phyloP scores from a whole-genome alignment of 192 early-diverging fungal genomes.

The Podila horticola region DNA sequence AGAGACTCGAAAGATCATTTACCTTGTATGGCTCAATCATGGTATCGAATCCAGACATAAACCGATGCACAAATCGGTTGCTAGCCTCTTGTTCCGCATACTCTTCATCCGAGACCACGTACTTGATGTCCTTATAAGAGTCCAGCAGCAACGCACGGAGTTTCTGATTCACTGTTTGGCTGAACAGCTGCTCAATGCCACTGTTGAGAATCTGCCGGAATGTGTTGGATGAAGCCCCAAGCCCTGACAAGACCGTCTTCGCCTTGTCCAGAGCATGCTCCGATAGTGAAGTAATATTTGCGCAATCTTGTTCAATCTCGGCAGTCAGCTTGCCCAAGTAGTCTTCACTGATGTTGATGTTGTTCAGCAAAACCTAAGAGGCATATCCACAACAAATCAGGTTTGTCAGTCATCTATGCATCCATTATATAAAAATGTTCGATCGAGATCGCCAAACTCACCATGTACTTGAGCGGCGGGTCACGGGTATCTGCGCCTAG shows the following conservation, averaged over 20 bases:
- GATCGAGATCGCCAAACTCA: slow-evolving; percentile 18
- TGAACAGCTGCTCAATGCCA: slow-evolving; percentile 84
- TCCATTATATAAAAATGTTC: too few relatives aligned
- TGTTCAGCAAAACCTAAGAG: slow-evolving; percentile 79
- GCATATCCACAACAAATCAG: too few relatives aligned
- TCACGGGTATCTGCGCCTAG: slow-evolving; percentile 64
- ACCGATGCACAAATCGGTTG: slow-evolving; percentile 86
- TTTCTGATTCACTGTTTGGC: slow-evolving; percentile 81
- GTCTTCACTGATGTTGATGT: slow-evolving; percentile 84
- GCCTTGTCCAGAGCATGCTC: slow-evolving; percentile 67
- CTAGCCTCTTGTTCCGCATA: slow-evolving; percentile 84
- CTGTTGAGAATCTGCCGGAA: slow-evolving; percentile 71
- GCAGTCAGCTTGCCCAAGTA: slow-evolving; percentile 81
- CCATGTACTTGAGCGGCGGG: slow-evolving; percentile 72
- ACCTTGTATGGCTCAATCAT: slow-evolving; percentile 72
- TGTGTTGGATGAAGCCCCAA: slow-evolving; percentile 67
- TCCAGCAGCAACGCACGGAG: slow-evolving; percentile 83
- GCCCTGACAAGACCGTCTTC: slow-evolving; percentile 63
- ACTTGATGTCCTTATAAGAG: slow-evolving; percentile 86
- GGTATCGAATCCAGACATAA: slow-evolving; percentile 73
- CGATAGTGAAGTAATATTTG: slow-evolving; percentile 54
- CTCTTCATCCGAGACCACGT: slow-evolving; percentile 92
- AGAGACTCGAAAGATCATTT: not conserved
- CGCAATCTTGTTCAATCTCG: slow-evolving; percentile 70
- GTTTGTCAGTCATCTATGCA: too few relatives aligned